Percentiles rank a stretch among this genome's conserved stretches.
These are phyloP conservation scores for Lunularia cruciata DNA, from an alignment of 225 moss, liverwort and hornwort species.

Conservation along the genomic window DNA sequence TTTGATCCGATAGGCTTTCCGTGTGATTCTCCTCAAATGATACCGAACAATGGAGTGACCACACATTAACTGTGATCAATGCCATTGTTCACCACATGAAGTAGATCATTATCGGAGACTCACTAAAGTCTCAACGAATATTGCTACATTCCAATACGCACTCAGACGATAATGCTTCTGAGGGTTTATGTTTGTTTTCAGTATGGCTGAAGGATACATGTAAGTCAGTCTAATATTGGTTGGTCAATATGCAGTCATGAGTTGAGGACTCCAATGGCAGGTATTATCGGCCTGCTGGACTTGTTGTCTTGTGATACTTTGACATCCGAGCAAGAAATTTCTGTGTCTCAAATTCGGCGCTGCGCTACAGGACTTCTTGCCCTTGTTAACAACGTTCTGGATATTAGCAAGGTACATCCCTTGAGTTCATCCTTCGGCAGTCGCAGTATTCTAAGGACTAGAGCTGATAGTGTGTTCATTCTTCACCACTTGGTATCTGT, in stretches of 20 bases:
- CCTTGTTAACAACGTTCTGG: constrained; percentile 44
- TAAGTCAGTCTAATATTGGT: background rate
- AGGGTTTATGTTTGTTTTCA: too few species aligned
- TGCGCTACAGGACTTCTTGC: constrained; percentile 44
- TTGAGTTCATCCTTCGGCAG: background rate
- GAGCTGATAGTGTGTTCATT: background rate
- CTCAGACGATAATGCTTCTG: too few species aligned
- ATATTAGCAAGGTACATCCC: constrained; percentile 42
- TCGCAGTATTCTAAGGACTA: background rate
- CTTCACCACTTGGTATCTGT: too few species aligned
- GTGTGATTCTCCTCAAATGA: too few species aligned
- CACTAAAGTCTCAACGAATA: too few species aligned
- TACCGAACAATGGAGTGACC: too few species aligned
- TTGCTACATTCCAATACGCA: too few species aligned
- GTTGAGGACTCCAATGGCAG: constrained; percentile 44
- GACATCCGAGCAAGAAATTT: constrained; percentile 41
- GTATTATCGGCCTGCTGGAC: constrained; percentile 43
- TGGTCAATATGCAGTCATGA: constrained; percentile 37
- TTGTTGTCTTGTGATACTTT: constrained; percentile 37
- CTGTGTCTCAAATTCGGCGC: constrained; percentile 38
- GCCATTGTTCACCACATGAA: too few species aligned
- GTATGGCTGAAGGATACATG: too few species aligned
- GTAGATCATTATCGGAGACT: too few species aligned
- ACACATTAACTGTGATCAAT: too few species aligned
- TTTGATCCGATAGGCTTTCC: too few species aligned